phyloP scores from a whole-genome alignment of 164 flowering plant genomes.

The Berberis thunbergii region DNA sequence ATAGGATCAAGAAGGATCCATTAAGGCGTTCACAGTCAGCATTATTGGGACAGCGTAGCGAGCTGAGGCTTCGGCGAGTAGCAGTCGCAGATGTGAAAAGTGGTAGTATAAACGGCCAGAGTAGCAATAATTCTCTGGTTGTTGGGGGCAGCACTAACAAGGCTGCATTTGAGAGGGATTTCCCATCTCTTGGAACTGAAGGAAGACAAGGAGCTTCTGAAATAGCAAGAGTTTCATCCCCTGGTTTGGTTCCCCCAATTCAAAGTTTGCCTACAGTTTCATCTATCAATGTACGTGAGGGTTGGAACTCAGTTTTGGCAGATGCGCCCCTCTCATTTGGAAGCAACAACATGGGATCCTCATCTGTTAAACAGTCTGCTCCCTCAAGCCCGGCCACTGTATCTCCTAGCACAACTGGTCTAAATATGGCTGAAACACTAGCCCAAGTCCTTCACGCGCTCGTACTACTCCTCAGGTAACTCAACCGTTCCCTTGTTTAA shows the following conservation, averaged over 20 bases:
- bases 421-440: conserved; percentile 92
- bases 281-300: conserved; percentile 35
- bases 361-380: conserved; percentile 32
- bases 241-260: conserved; percentile 41
- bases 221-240: conserved; percentile 59
- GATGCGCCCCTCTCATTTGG: conserved; percentile 60
- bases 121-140: conserved; percentile 19
- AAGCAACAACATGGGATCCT: conserved; percentile 20
- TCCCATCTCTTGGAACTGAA: conserved; percentile 62
- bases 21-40: conserved; percentile 43
- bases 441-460: conserved; percentile 60
- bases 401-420: conserved; percentile 38
- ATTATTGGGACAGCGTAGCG: conserved; percentile 48
- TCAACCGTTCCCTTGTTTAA: not conserved
- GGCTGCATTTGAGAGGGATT: conserved; percentile 50
- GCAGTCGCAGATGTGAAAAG: conserved; percentile 8
- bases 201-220: conserved; percentile 50
- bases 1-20: conserved; percentile 38
- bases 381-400: conserved; percentile 16
- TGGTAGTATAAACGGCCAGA: not conserved
- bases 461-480: conserved; percentile 60
- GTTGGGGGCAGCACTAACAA: conserved; percentile 30
- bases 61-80: conserved; percentile 25
- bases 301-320: conserved; percentile 86
- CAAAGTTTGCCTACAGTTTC: conserved; percentile 33